Conservation (phyloP, 2,329 filamentous ascomycete genomes). For the Clarireedia homoeocarpa region DNA sequence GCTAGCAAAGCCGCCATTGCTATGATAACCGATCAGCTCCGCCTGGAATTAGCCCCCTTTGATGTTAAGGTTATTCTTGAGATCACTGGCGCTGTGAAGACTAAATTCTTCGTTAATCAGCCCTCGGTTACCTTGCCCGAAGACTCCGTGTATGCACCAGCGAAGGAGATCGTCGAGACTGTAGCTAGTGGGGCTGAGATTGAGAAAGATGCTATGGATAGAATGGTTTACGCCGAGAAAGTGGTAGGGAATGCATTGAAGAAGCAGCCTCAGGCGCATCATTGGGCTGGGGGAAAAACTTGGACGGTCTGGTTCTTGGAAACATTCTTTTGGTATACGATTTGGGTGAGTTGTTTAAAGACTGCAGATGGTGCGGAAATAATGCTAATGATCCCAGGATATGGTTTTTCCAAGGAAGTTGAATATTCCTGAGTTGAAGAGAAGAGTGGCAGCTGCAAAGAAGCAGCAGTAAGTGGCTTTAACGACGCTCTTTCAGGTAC, state of each 20-base stretch:
- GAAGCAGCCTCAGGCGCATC: constrained; percentile 15
- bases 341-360: constrained; percentile 13
- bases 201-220: constrained; percentile 5
- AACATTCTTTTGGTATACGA: constrained; percentile 13
- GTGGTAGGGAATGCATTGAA: constrained; percentile 21
- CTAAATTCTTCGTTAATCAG: constrained; percentile 20
- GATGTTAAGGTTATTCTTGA: constrained; percentile 19
- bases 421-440: constrained; percentile 5
- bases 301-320: constrained; percentile 13
- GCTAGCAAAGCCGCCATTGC: constrained; percentile 19
- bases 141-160: constrained; percentile 17
- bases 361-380: background rate
- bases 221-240: constrained; percentile 14
- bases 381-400: constrained; percentile 6
- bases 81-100: constrained; percentile 17
- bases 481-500: background rate
- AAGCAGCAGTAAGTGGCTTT: background rate
- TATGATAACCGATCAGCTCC: constrained; percentile 14
- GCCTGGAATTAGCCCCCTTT: constrained; percentile 18
- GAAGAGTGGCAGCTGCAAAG: constrained; percentile 8
- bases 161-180: constrained; percentile 15
- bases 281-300: constrained; percentile 15
- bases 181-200: constrained; percentile 7
- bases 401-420: background rate
- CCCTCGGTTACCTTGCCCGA: constrained; percentile 10